These are phyloP conservation scores for Hypoxylon sp. DNA, from an alignment of 2,329 filamentous ascomycete genomes.

Conservation along the genomic window DNA sequence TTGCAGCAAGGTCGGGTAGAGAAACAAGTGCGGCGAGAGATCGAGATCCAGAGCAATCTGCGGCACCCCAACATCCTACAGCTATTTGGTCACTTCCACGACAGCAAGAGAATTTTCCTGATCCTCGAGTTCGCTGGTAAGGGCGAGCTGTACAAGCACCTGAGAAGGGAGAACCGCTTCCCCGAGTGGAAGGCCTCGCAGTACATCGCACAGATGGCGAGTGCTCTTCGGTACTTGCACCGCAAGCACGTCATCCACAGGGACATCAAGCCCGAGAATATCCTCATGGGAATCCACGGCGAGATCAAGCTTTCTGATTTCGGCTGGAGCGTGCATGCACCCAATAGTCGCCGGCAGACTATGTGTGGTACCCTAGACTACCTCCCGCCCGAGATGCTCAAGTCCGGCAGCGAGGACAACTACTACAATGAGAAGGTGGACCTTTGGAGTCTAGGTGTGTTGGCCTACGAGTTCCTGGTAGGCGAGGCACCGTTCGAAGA, in stretches of 20 bases:
- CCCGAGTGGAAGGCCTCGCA: slow-evolving; percentile 89
- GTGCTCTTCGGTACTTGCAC: slow-evolving; percentile 89
- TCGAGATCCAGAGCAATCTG: slow-evolving; percentile 90
- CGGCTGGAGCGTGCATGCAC: slow-evolving; percentile 97
- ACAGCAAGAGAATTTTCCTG: slow-evolving; percentile 88
- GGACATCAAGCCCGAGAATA: slow-evolving; percentile 98
- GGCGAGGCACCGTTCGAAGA: slow-evolving; percentile 98
- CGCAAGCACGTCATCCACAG: slow-evolving; percentile 98
- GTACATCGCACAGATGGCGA: slow-evolving; percentile 93
- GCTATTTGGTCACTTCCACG: slow-evolving; percentile 90
- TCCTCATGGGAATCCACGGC: slow-evolving; percentile 93
- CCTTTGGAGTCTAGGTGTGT: slow-evolving; percentile 92
- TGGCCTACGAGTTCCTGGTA: slow-evolving; percentile 96
- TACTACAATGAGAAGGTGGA: slow-evolving; percentile 97
- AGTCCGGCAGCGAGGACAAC: slow-evolving; percentile 83
- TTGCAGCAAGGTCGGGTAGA: slow-evolving; percentile 83
- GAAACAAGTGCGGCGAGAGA: slow-evolving; percentile 88
- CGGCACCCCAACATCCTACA: slow-evolving; percentile 88
- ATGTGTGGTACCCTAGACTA: slow-evolving; percentile 99
- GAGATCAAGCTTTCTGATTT: slow-evolving; percentile 99
- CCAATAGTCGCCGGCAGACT: slow-evolving; percentile 92
- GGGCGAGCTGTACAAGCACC: slow-evolving; percentile 90
- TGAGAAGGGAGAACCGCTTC: slow-evolving; percentile 83
- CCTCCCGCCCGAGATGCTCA: slow-evolving; percentile 97
- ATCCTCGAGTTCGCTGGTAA: slow-evolving; percentile 90